Evolutionary conservation across 1,284 basidiomycete species (phyloP).

Genomic region (Heimioporus punctisporus): DNA sequence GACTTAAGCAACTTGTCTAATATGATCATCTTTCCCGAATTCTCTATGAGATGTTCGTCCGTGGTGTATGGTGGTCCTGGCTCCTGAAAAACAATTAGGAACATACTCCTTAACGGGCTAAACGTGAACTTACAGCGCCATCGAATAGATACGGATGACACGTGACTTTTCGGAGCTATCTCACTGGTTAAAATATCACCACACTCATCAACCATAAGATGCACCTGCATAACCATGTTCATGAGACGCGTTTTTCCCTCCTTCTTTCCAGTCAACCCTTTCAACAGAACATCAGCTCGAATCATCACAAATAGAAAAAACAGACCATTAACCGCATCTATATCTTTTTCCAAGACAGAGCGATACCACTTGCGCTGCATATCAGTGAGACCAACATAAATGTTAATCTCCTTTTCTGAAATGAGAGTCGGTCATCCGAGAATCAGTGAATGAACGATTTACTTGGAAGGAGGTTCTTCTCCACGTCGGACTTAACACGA

Average conservation of each 20-base stretch:
- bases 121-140: conserved; percentile 62
- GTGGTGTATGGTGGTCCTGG: conserved; percentile 99
- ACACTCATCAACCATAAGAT: conserved; percentile 21
- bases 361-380: conserved; percentile 99
- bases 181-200: conserved; percentile 3
- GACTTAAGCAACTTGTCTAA: conserved; percentile 91
- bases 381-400: conserved; percentile 97
- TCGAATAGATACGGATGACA: conserved; percentile 90
- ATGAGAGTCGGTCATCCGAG: neutral
- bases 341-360: conserved; percentile 97
- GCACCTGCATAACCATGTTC: conserved; percentile 99
- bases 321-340: conserved; percentile 95
- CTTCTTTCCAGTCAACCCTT: conserved; percentile 92
- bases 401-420: conserved; percentile 97
- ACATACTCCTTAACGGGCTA: no score
- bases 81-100: conserved; percentile 51
- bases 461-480: conserved; percentile 96
- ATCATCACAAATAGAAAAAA: neutral
- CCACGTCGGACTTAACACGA: conserved; percentile 97
- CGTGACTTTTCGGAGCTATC: conserved; percentile 74
- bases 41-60: conserved; percentile 95
- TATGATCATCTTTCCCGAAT: conserved; percentile 98
- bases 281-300: neutral
- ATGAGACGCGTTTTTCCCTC: conserved; percentile 98
- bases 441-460: conserved; percentile 25